Percentiles rank a stretch among this genome's conserved stretches.
Conservation (phyloP, 2,329 filamentous ascomycete genomes). For the Fusarium sp. region DNA sequence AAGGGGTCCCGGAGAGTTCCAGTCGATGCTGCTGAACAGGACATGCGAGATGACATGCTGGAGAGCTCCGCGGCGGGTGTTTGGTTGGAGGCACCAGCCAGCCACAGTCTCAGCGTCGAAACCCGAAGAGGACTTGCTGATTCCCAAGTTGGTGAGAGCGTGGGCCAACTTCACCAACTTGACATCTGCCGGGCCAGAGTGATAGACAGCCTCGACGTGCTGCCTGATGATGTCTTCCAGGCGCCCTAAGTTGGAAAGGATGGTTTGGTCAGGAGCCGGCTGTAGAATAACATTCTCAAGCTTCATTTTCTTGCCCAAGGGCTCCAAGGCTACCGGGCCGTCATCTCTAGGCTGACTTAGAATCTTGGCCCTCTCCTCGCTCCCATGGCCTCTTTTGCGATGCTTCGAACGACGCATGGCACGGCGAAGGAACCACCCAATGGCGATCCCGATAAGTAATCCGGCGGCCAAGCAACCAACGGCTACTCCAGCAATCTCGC, state of each 20-base stretch:
- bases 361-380: not conserved
- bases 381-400: not conserved
- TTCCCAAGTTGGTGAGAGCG: not conserved
- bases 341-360: not conserved
- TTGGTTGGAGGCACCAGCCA: not conserved
- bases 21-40: conserved; percentile 1
- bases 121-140: not conserved
- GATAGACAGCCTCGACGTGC: not conserved
- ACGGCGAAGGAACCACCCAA: not conserved
- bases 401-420: not conserved
- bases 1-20: not conserved
- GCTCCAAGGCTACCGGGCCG: not conserved
- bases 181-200: not conserved
- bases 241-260: not conserved
- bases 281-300: not conserved
- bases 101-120: not conserved
- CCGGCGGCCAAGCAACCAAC: not conserved
- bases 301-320: not conserved
- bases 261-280: not conserved
- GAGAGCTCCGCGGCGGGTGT: not conserved
- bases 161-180: not conserved
- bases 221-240: not conserved
- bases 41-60: conserved; percentile 1
- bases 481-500: not conserved
- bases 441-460: not conserved